phyloP scores from a whole-genome alignment of 148 eudicot species.

The Limonium bicolor region DNA sequence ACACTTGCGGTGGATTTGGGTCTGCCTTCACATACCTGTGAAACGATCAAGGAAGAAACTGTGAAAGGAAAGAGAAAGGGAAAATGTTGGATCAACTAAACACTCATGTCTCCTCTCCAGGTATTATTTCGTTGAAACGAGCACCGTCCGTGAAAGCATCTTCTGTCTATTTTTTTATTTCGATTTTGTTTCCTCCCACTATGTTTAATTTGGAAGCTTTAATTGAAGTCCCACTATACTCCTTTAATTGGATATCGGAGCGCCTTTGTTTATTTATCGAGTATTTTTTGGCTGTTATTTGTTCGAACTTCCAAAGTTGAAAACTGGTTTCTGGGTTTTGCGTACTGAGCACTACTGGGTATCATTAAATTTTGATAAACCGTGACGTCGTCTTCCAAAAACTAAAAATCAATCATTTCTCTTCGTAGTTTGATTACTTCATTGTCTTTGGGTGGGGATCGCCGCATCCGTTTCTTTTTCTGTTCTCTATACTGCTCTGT shows the following conservation, averaged over 20 bases:
- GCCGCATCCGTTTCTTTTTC: background rate
- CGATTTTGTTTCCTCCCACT: background rate
- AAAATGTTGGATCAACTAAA: background rate
- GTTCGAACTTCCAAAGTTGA: background rate
- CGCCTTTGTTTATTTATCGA: background rate
- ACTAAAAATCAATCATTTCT: background rate
- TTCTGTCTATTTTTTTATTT: background rate
- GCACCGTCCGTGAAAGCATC: background rate
- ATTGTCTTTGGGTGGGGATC: background rate
- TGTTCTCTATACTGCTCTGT: constrained; percentile 1
- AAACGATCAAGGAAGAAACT: background rate
- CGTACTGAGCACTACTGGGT: background rate
- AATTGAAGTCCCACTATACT: background rate
- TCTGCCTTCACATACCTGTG: background rate
- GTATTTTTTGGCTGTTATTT: background rate
- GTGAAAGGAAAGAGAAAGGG: no score
- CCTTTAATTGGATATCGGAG: background rate
- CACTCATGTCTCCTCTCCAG: background rate
- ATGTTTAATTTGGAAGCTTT: background rate
- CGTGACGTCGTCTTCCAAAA: background rate
- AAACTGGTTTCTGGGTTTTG: background rate
- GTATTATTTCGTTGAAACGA: background rate
- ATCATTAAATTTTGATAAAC: background rate
- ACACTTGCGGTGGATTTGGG: background rate
- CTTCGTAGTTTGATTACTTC: background rate